phyloP scores from a whole-genome alignment of 257 asterid species.

The Solanum sejunctum region DNA sequence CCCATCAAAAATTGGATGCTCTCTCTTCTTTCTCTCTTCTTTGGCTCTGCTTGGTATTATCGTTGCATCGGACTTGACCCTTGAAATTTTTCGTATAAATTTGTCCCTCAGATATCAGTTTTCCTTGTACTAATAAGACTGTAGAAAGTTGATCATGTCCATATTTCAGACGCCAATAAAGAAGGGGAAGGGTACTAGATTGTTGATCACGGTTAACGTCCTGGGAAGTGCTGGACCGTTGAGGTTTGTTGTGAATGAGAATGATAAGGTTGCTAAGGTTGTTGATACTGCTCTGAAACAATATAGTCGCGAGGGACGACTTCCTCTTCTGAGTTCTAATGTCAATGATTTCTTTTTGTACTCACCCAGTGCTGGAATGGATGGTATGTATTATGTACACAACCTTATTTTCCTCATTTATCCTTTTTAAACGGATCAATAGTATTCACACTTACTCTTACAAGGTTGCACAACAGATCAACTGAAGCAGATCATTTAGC shows the following conservation, averaged over 20 bases:
- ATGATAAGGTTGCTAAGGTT: constrained; percentile 29
- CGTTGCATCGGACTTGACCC: constrained; percentile 18
- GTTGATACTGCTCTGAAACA: constrained; percentile 25
- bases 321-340: constrained; percentile 39
- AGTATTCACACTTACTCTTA: not conserved
- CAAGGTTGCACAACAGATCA: not conserved
- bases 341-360: constrained; percentile 23
- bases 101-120: not conserved
- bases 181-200: constrained; percentile 1
- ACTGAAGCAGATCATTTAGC: not conserved
- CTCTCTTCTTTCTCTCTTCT: not conserved
- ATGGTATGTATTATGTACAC: constrained; percentile 16
- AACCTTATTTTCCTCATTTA: not conserved
- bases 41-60: constrained; percentile 11
- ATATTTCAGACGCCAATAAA: not conserved
- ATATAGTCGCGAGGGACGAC: constrained; percentile 43
- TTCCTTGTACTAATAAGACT: not conserved
- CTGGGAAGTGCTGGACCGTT: constrained; percentile 57
- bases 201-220: constrained; percentile 35
- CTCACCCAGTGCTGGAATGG: constrained; percentile 26
- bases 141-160: not conserved
- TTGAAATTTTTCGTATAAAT: not conserved
- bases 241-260: constrained; percentile 36
- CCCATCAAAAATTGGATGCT: not conserved
- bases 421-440: not conserved